Evolutionary conservation across 345 rosid species (phyloP), one percentile per base, ranked within the genome.

Genomic region (Sisymbrium irio): DNA sequence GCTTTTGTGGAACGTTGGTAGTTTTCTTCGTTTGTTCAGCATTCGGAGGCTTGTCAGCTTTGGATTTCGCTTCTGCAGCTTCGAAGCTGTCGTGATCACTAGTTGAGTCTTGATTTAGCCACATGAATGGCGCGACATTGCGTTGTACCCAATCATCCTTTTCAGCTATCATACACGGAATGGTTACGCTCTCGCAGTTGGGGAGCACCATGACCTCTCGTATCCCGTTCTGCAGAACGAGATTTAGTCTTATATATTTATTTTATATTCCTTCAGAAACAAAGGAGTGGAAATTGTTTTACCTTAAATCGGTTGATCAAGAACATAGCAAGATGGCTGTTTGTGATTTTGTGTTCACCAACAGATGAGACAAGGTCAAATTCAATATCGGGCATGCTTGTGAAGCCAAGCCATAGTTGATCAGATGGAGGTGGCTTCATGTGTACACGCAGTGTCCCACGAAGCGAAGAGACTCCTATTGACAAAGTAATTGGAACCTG

Each of bases 361-460:
- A 95, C 81, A 27, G 92, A 82, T 51, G 99, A 87, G 72, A 74
- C 89, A 51, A 92, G 84, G 59, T 80, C 76, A 71, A 95, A 86
- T 59, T 90, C 89, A 79, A 95, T 85, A 41, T 92, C 91, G 3
- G 99, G 99, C 97, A 83, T 92, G 73, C 87, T 87, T 17, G 91
- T 87, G 81, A 92, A 95, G 65, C 97, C 87, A 80, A 79, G 83
- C 99, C 99, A 95, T 71, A 95, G 77, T 70, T 84, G 97, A 83
- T 95, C 99, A 5, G 99, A 86, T 64, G 99, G 99, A 56, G 98
- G 99, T n/a, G 97, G 96, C 80, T 95, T 95, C 82, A 92, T 77
- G 37, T 85, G 90, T 35, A 92, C 74, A 44, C 91, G 86, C 80
- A 89, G 4, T 0, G 96, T 89, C 82, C 98, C 99, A 41, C 92